Evolutionary conservation across 1,284 basidiomycete species (phyloP).

Genomic region (Apiotrichum laibachii): DNA sequence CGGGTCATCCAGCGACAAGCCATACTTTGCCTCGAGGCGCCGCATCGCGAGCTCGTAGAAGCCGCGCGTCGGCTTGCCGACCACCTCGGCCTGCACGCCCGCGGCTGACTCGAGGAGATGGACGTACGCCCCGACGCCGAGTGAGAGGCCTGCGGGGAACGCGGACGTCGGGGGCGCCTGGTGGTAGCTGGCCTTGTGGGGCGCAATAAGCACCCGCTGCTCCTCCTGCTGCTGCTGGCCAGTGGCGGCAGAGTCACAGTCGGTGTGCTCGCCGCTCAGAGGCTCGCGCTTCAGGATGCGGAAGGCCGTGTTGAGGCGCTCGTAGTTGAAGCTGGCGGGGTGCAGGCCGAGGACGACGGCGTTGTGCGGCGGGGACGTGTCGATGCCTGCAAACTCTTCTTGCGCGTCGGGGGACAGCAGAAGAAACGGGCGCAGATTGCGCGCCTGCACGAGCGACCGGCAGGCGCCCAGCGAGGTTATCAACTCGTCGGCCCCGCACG

Average conservation of each 20-base stretch:
- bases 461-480: conserved; percentile 66
- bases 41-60: conserved; percentile 63
- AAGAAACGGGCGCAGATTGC: conserved; percentile 59
- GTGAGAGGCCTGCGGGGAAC: conserved; percentile 57
- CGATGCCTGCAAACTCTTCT: conserved; percentile 54
- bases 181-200: conserved; percentile 57
- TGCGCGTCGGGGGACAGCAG: conserved; percentile 61
- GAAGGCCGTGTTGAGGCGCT: conserved; percentile 63
- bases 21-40: conserved; percentile 51
- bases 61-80: conserved; percentile 63
- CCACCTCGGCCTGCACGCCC: conserved; percentile 56
- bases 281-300: conserved; percentile 57
- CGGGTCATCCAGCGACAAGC: conserved; percentile 19
- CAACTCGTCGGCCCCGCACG: conserved; percentile 54
- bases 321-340: conserved; percentile 59
- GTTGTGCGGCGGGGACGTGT: conserved; percentile 50
- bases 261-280: conserved; percentile 10
- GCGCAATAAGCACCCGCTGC: conserved; percentile 53
- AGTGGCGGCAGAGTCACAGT: conserved; percentile 25
- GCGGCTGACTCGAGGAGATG: conserved; percentile 61
- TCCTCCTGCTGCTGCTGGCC: conserved; percentile 23
- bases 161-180: conserved; percentile 56
- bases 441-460: conserved; percentile 53
- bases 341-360: conserved; percentile 67
- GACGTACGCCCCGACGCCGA: conserved; percentile 70